Evolutionary conservation across 257 asterid genomes (phyloP), one percentile per base, ranked within the genome.

Genomic region (Rubia yunnanensis): DNA sequence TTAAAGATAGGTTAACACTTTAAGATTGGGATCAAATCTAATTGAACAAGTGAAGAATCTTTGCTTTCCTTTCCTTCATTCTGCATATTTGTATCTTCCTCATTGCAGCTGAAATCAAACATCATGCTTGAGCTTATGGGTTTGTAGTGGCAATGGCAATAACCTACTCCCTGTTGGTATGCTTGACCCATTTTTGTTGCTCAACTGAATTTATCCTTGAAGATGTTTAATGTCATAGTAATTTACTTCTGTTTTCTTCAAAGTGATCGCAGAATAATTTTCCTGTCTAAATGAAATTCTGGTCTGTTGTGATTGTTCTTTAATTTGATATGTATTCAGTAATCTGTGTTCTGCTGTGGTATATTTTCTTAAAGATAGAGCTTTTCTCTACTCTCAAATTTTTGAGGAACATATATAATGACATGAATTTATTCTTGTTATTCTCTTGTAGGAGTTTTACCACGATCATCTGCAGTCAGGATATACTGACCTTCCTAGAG

Each of bases 371-470:
- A 2, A 36, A 60, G 17, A 23, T 36, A 13, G 49, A 32, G 8
- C 11, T 5, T 1, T 26, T 13, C 14, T 35, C 5, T 13, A 5
- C 10, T 20, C 26, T 23, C 20, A 5, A 24, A 20, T 10, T 1
- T 63, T 24, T 38, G 23, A 18, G 28, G 31, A 14, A 24, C 9
- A 5, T 26, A 38, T 24, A 63, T 34, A 60, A 17, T 64, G 41
- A 44, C 27, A 26, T 27, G 57, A 8, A 27, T 20, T 30, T 11
- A 15, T 63, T 17, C 26, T 39, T 7, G 11, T 52, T 4, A 23
- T 70, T 20, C 27, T 70, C 38, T 70, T 72, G 72, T 73, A 92
- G 98, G 95, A 87, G 73, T 79, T 87, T 53, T 89, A 89, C 77
- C 94, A 81, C 73, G 78, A 61, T 1, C 70, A 75, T 15, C 71